A percentile compares a stretch with the other conserved stretches of the same genome.
Conservation (phyloP, 768 basidiomycete genomes). For the Dentipellis fragilis region DNA sequence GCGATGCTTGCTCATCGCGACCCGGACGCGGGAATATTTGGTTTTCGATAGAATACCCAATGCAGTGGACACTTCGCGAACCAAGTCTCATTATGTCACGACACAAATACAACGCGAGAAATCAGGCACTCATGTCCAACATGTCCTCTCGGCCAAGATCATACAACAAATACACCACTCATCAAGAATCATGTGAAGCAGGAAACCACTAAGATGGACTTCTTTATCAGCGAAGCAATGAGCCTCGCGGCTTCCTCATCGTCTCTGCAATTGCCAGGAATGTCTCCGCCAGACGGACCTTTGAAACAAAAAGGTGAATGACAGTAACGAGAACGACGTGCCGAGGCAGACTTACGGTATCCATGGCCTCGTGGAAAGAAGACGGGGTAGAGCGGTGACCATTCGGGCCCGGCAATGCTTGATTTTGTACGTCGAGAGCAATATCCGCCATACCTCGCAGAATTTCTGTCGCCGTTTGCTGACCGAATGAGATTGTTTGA, state of each 20-base stretch:
- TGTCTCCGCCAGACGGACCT: conserved; percentile 46
- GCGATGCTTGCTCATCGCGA: no score
- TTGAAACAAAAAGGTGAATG: not conserved
- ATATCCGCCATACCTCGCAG: conserved; percentile 43
- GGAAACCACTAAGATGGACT: no score
- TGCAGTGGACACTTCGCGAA: no score
- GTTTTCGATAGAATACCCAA: no score
- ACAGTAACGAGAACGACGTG: no score
- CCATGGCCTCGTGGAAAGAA: conserved; percentile 43
- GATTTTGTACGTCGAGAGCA: conserved; percentile 37
- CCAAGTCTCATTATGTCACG: no score
- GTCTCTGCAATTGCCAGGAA: conserved; percentile 53
- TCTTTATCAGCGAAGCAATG: conserved; percentile 25
- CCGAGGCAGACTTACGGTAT: conserved; percentile 30
- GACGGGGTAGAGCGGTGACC: conserved; percentile 21
- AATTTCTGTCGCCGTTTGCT: conserved; percentile 12
- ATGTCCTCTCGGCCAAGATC: no score
- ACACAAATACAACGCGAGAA: no score
- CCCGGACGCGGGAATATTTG: no score
- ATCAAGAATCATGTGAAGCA: no score
- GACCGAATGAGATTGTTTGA: conserved; percentile 50
- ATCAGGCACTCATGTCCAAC: no score
- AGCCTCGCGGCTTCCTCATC: conserved; percentile 43
- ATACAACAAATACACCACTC: no score
- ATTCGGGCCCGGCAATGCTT: conserved; percentile 30